Evolutionary conservation across 1,284 basidiomycete genomes (phyloP), one percentile per base, ranked within the genome.

Genomic region (Phlebopus sp.): DNA sequence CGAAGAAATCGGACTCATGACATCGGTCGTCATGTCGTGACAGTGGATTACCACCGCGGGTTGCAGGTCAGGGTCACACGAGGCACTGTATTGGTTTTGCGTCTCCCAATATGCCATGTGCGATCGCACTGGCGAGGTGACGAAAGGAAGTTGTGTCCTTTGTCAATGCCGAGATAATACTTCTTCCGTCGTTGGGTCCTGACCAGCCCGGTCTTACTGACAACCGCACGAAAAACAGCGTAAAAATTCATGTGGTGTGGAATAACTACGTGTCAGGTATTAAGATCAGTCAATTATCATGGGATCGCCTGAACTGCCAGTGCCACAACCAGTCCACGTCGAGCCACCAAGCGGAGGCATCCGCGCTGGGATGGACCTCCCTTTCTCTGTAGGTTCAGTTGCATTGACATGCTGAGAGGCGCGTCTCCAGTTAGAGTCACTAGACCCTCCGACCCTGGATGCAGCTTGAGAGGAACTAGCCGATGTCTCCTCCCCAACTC

Each of bases 1-100:
- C 54, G 45, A 53, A 60, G 59, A 57, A 63, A 53, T 47, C 66
- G 32, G 63, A 56, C 46, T 50, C 66, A 7, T 69, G 50, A 65
- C 50, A 18, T 18, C 42, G 44, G 40, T 31, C 14, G 18, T 11
- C 27, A 9, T 29, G 8, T 29, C 10, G 27, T 29, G 27, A 29
- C 8, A 4, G 27, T 29, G 27, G 10, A 29, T 29, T 29, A 29
- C 10, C 27, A 11, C 7, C 27, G 8, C 27, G 7, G 27, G 8
- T 29, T 29, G 10, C 27, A 29, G 27, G 9, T 5, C 4, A 29
- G 10, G 27, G 27, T 29, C 27, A 8, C 27, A 29, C 27, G 10
- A 29, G 27, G 27, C 27, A 29, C 27, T 8, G 27, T 29, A 8
- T 11, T 29, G 10, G 8, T 29, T 8, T 5, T 29, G 27, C 8